phyloP scores from a whole-genome alignment of 257 asterid genomes.

The Nyctanthes arbortristis region DNA sequence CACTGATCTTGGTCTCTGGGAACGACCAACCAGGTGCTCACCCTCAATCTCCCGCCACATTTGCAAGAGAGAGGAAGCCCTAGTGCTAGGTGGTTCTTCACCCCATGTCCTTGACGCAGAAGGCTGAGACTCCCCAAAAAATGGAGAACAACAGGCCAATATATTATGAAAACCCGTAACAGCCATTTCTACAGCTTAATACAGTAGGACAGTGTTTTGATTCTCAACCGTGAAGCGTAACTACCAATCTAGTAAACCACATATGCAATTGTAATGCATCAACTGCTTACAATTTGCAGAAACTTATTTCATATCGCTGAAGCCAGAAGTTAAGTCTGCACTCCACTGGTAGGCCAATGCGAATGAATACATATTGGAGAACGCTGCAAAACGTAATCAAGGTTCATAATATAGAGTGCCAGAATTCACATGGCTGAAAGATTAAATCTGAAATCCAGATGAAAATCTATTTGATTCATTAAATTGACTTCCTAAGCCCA shows the following conservation, averaged over 20 bases:
- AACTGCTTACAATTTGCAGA: slow-evolving; percentile 10
- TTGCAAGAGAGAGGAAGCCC: slow-evolving; percentile 46
- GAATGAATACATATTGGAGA: slow-evolving; percentile 17
- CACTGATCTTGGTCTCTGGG: slow-evolving; percentile 24
- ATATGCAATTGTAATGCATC: slow-evolving; percentile 21
- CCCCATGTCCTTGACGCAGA: too few species aligned
- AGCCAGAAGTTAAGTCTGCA: slow-evolving; percentile 19
- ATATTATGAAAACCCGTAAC: slow-evolving; percentile 66
- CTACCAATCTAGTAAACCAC: slow-evolving; percentile 25
- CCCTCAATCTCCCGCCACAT: slow-evolving; percentile 62
- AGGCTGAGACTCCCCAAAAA: too few species aligned
- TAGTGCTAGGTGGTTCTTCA: slow-evolving; percentile 38
- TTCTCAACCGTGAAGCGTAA: slow-evolving; percentile 18
- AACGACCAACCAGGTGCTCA: slow-evolving; percentile 42
- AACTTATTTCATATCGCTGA: slow-evolving; percentile 17
- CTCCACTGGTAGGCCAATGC: slow-evolving; percentile 19
- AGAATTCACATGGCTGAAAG: slow-evolving; percentile 34
- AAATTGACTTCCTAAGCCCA: slow-evolving; percentile 24
- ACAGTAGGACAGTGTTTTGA: slow-evolving; percentile 10
- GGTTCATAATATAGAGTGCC: slow-evolving; percentile 24
- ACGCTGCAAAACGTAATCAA: slow-evolving; percentile 26
- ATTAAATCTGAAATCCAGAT: slow-evolving; percentile 16
- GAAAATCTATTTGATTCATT: slow-evolving; percentile 6
- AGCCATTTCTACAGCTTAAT: slow-evolving; percentile 55
- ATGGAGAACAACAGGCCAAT: slow-evolving; percentile 51